Conservation (phyloP, 2,329 filamentous ascomycete species). For the Paecilomyces variotii region DNA sequence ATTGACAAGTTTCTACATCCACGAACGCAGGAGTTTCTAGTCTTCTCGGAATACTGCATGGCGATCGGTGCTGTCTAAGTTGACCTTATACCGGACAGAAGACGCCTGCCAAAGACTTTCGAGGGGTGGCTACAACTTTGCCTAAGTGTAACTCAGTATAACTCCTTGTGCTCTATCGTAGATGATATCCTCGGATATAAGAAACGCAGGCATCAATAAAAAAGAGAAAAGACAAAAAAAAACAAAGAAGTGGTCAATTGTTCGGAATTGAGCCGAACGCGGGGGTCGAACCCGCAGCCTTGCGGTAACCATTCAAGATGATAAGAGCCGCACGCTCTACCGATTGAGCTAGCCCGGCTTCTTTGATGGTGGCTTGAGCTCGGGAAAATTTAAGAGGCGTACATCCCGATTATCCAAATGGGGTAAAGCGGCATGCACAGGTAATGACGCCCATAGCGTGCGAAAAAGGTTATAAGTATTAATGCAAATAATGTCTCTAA, state of each 20-base stretch:
- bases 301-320: slow-evolving; percentile 30
- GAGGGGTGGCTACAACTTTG: no score
- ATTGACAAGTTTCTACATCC: slow-evolving; percentile 11
- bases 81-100: no score
- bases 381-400: background rate
- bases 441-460: no score
- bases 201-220: background rate
- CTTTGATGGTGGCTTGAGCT: background rate
- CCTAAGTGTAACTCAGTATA: no score
- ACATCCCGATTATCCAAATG: background rate
- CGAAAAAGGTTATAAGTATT: no score
- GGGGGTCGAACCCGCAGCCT: slow-evolving; percentile 51
- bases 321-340: slow-evolving; percentile 45
- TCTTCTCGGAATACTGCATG: background rate
- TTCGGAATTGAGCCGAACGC: slow-evolving; percentile 7
- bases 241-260: background rate
- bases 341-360: slow-evolving; percentile 45
- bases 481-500: no score
- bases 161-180: no score
- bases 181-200: no score
- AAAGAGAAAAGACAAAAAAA: background rate
- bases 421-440: background rate
- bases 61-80: background rate
- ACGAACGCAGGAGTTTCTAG: background rate
- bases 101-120: no score